Conservation (phyloP, 192 early-diverging fungal genomes). For the Mortierella antarctica region DNA sequence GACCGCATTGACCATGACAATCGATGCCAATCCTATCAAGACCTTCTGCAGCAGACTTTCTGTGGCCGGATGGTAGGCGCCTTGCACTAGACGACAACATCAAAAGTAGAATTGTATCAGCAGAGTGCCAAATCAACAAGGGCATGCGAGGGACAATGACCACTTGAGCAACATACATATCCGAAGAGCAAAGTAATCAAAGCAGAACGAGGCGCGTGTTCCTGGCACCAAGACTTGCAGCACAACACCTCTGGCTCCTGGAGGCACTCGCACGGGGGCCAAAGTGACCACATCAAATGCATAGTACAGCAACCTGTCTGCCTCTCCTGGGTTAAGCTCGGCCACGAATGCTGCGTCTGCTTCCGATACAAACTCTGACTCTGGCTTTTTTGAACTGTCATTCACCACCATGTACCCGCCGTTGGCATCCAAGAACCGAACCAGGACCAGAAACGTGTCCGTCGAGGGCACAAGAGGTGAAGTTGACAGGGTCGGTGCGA, state of each 20-base stretch:
- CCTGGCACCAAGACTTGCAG: slow-evolving; percentile 37
- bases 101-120: background rate
- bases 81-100: slow-evolving; percentile 19
- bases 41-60: slow-evolving; percentile 31
- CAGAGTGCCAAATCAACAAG: background rate
- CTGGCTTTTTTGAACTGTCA: background rate
- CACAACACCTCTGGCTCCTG: slow-evolving; percentile 26
- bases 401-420: slow-evolving; percentile 26
- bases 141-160: too few relatives aligned
- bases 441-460: slow-evolving; percentile 21
- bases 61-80: slow-evolving; percentile 23
- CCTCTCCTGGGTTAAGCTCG: slow-evolving; percentile 12
- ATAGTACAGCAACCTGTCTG: slow-evolving; percentile 40
- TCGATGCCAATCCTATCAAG: slow-evolving; percentile 30
- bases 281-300: slow-evolving; percentile 31
- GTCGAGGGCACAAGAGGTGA: background rate
- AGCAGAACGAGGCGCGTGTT: slow-evolving; percentile 36
- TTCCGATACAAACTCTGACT: background rate
- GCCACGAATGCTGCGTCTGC: too few relatives aligned
- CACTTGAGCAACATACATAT: slow-evolving; percentile 9
- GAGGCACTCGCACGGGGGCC: slow-evolving; percentile 15
- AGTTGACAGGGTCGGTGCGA: background rate
- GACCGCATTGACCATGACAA: slow-evolving; percentile 22
- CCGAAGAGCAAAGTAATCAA: slow-evolving; percentile 48
- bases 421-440: slow-evolving; percentile 32